phyloP scores from a whole-genome alignment of 2,329 filamentous ascomycete species.

The Rhynchosporium agropyri region DNA sequence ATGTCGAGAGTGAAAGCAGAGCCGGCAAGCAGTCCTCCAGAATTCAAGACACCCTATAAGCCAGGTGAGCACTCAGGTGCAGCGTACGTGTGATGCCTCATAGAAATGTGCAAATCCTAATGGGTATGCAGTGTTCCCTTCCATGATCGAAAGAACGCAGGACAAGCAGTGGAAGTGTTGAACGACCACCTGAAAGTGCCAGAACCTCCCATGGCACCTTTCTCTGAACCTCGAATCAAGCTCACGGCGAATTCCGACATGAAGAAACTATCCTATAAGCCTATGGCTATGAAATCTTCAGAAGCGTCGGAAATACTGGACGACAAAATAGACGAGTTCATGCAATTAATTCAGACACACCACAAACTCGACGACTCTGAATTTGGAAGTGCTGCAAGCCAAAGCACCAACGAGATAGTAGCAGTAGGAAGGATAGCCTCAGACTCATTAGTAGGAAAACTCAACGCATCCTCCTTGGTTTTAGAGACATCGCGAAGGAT shows the following conservation, averaged over 20 bases:
- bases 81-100: slow-evolving; percentile 32
- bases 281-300: slow-evolving; percentile 91
- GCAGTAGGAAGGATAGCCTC: slow-evolving; percentile 91
- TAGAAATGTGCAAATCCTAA: background rate
- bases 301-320: slow-evolving; percentile 93
- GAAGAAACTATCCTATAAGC: slow-evolving; percentile 89
- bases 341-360: slow-evolving; percentile 70
- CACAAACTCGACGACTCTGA: slow-evolving; percentile 75
- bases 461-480: slow-evolving; percentile 83
- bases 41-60: slow-evolving; percentile 47
- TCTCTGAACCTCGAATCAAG: slow-evolving; percentile 76
- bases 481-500: slow-evolving; percentile 85
- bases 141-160: slow-evolving; percentile 74
- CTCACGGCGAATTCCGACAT: slow-evolving; percentile 84
- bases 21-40: slow-evolving; percentile 49
- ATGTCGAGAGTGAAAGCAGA: slow-evolving; percentile 51
- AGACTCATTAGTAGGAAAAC: slow-evolving; percentile 81
- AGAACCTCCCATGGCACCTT: slow-evolving; percentile 71
- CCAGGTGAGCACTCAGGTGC: slow-evolving; percentile 30
- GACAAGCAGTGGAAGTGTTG: slow-evolving; percentile 80
- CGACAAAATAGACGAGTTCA: slow-evolving; percentile 91
- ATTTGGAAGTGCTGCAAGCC: slow-evolving; percentile 84
- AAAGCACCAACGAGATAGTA: slow-evolving; percentile 84
- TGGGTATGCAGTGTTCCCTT: slow-evolving; percentile 59
- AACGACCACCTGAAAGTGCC: slow-evolving; percentile 72